A percentile compares a stretch with the other conserved stretches of the same genome.
Evolutionary conservation across 2,329 filamentous ascomycete species (phyloP).

Genomic region (Fusarium globosum): DNA sequence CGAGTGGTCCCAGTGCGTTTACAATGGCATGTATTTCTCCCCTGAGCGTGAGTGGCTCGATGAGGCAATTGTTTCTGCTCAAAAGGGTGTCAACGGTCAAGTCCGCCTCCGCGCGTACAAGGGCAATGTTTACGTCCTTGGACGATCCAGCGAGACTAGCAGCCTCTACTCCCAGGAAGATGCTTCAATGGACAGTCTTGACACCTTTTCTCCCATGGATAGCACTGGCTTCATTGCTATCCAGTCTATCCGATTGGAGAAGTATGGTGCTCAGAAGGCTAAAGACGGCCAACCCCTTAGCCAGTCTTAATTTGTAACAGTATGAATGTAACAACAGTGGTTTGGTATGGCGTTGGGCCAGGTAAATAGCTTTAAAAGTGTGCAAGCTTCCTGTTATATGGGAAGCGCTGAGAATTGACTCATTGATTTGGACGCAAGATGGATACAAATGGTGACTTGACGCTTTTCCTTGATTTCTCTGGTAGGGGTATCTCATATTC

Average conservation of each 20-base stretch:
- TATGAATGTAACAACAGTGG: constrained; percentile 22
- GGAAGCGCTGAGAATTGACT: not conserved
- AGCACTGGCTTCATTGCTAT: constrained; percentile 70
- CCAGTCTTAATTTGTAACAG: constrained; percentile 14
- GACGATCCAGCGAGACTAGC: constrained; percentile 56
- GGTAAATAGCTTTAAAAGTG: constrained; percentile 14
- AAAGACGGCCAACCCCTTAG: constrained; percentile 49
- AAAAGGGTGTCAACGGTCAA: constrained; percentile 57
- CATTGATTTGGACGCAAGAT: constrained; percentile 1
- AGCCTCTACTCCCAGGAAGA: constrained; percentile 65
- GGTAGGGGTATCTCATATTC: constrained; percentile 25
- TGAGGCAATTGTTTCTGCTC: constrained; percentile 62
- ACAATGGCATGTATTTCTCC: constrained; percentile 67
- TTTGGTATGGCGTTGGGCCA: constrained; percentile 24
- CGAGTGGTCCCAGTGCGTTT: constrained; percentile 55
- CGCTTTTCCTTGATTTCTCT: not conserved
- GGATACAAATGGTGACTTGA: not conserved
- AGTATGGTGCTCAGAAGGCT: constrained; percentile 50
- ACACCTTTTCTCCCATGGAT: constrained; percentile 75
- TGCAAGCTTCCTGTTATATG: not conserved
- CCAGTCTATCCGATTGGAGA: constrained; percentile 57
- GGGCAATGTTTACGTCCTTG: constrained; percentile 63
- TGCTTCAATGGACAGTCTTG: constrained; percentile 64
- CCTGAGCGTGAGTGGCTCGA: constrained; percentile 59
- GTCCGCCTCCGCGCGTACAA: constrained; percentile 54